Conservation (phyloP, 345 rosid genomes). For the Pugionium dolabratum region DNA sequence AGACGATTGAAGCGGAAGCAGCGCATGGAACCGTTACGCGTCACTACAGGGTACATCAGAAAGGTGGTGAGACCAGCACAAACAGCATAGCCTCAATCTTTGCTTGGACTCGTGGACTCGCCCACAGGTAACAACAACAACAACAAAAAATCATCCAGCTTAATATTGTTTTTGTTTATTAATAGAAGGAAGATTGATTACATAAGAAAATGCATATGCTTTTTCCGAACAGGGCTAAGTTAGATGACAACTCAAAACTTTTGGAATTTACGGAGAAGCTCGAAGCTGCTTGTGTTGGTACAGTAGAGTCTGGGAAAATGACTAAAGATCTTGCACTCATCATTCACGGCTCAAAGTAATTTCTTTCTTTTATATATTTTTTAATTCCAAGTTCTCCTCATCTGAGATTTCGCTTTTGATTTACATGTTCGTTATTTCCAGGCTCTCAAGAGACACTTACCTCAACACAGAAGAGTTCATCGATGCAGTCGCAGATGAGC, state of each 20-base stretch:
- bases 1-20: constrained; percentile 98
- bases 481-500: constrained; percentile 86
- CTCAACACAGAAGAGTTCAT: constrained; percentile 95
- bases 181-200: background rate
- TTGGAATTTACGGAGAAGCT: constrained; percentile 85
- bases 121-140: constrained; percentile 66
- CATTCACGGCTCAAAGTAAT: constrained; percentile 75
- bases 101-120: constrained; percentile 98
- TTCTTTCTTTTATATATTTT: background rate
- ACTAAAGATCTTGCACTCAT: constrained; percentile 97
- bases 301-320: constrained; percentile 97
- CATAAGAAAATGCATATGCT: background rate
- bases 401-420: too few species aligned
- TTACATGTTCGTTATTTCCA: constrained; percentile 23
- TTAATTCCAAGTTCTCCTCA: background rate
- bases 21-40: constrained; percentile 98
- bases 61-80: constrained; percentile 99
- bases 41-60: constrained; percentile 96
- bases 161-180: background rate
- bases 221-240: constrained; percentile 63
- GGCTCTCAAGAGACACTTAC: constrained; percentile 74
- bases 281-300: constrained; percentile 85
- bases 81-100: constrained; percentile 99
- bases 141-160: background rate
- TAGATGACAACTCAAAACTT: constrained; percentile 79